Percentiles rank a stretch among this genome's conserved stretches.
These are phyloP conservation scores for Irpex lacteus DNA, from an alignment of 1,284 basidiomycete genomes.

Conservation along the genomic window DNA sequence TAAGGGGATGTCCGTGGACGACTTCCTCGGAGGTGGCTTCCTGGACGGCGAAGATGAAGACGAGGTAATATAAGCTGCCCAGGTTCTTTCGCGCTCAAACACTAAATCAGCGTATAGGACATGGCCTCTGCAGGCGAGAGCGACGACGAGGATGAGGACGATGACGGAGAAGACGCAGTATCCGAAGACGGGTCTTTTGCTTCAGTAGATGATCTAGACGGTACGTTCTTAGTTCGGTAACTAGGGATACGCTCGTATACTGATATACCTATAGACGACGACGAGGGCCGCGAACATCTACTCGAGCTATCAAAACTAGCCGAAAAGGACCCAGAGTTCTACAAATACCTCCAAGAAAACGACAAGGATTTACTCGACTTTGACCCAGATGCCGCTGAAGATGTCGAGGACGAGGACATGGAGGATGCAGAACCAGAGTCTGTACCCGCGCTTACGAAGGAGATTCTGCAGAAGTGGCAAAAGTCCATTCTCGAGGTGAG, in stretches of 20 bases:
- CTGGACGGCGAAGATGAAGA: conserved; percentile 63
- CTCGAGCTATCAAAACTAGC: conserved; percentile 87
- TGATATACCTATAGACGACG: conserved; percentile 29
- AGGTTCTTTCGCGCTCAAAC: background rate
- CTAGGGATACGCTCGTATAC: background rate
- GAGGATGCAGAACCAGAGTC: conserved; percentile 40
- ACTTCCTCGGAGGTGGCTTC: conserved; percentile 76
- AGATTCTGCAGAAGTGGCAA: conserved; percentile 83
- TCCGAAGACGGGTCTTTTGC: conserved; percentile 73
- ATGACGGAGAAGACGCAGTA: conserved; percentile 45
- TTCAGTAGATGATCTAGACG: conserved; percentile 74
- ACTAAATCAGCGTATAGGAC: conserved; percentile 9
- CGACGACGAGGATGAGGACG: conserved; percentile 38
- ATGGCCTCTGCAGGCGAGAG: conserved; percentile 21
- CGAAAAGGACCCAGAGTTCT: conserved; percentile 98
- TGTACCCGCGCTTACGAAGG: conserved; percentile 70
- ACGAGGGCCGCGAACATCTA: conserved; percentile 72
- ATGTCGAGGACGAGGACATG: conserved; percentile 39
- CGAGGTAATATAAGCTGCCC: conserved; percentile 23
- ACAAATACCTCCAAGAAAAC: conserved; percentile 96
- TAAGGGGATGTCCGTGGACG: conserved; percentile 75
- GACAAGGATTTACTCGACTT: conserved; percentile 89
- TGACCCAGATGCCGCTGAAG: conserved; percentile 42
- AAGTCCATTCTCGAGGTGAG: conserved; percentile 82
- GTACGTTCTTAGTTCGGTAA: conserved; percentile 35